Evolutionary conservation across 2,329 filamentous ascomycete genomes (phyloP), one percentile per base, ranked within the genome.

Genomic region (Neofusicoccum cordaticola): DNA sequence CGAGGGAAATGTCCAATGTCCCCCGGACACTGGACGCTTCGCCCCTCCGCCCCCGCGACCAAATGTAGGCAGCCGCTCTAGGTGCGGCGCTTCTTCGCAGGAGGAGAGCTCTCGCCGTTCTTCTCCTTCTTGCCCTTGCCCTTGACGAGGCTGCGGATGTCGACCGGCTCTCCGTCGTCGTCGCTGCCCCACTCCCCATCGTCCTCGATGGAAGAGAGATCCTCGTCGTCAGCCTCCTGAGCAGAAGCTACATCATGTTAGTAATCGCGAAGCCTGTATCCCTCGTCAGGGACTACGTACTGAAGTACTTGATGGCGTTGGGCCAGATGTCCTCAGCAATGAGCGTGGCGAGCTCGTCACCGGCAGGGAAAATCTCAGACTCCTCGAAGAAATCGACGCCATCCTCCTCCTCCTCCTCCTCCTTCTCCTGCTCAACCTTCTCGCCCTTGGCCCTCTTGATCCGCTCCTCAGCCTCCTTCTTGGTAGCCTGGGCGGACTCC

Each of bases 261-360:
- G 42, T 39, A 0, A 13, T 27, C 13, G 39, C 13, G 27, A 3
- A 13, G 13, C 15, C 52, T 6, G 9, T 57, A 62, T 31, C 5
- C 27, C 4, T 31, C 62, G 9, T 31, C 53, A 52, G 12, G 31
- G 9, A 42, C 13, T 2, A 86, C 91, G 80, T 82, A 95, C 92
- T 90, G 81, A 95, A 98, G 81, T 95, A 96, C 77, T 91, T 92
- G 77, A 96, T 89, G 65, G 93, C 94, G 68, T 88, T 87, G 53
- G 92, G 91, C 89, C 90, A 97, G 61, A 98, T 81, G 70, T 98
- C 94, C 74, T 98, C 93, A 8, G 90, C 87, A 70, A 98, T 83
- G 66, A 88, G 84, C 67, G 92, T 84, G 44, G 93, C 93, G 53
- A 98, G 78, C 67, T 93, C 90, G 70, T 96, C 92, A 22, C 91